Conservation (phyloP, 106 monocot species). For the Vanilla planifolia region DNA sequence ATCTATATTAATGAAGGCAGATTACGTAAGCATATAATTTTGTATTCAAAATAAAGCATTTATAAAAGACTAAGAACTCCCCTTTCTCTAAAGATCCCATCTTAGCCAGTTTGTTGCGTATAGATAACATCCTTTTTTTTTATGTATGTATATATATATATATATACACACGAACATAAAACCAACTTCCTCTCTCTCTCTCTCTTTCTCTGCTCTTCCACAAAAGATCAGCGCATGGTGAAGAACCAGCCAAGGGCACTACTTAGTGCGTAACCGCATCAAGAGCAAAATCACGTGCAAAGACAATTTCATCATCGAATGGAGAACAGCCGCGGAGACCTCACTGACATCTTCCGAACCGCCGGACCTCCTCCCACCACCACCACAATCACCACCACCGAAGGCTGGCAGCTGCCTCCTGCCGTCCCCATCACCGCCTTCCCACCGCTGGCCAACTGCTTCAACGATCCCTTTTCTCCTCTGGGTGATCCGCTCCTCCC, state of each 20-base stretch:
- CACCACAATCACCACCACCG: not conserved
- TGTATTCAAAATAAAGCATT: too few relatives aligned
- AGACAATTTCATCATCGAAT: slow-evolving; percentile 3
- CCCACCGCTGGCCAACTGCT: slow-evolving; percentile 9
- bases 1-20: too few relatives aligned
- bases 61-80: too few relatives aligned
- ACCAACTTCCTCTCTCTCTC: not conserved
- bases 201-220: not conserved
- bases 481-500: slow-evolving; percentile 17
- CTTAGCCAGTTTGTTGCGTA: slow-evolving; percentile 8
- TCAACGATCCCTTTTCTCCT: slow-evolving; percentile 26
- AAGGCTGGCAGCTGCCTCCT: slow-evolving; percentile 8
- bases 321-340: slow-evolving; percentile 33
- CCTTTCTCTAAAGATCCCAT: too few relatives aligned
- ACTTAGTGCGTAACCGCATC: not conserved
- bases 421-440: slow-evolving; percentile 1
- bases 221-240: too few relatives aligned
- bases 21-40: too few relatives aligned
- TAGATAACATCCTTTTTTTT: not conserved
- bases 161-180: too few relatives aligned
- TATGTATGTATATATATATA: too few relatives aligned
- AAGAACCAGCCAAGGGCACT: not conserved
- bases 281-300: not conserved
- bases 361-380: not conserved
- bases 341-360: slow-evolving; percentile 30